These are phyloP conservation scores for Albizia julibrissin DNA, from an alignment of 306 rosid genomes.

Conservation along the genomic window DNA sequence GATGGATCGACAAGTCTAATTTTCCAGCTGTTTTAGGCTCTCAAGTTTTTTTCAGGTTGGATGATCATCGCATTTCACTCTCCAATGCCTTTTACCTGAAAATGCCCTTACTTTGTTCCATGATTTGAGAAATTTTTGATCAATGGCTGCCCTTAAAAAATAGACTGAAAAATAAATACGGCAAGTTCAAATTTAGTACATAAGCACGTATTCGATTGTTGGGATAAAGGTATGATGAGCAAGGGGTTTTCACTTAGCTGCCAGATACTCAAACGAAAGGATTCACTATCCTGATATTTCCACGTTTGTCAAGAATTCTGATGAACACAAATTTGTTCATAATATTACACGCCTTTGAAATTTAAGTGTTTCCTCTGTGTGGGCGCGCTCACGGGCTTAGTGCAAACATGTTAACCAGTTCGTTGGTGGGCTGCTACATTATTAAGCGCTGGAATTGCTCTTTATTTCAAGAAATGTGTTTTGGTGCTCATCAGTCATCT, in stretches of 20 bases:
- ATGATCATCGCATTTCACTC: constrained; percentile 23
- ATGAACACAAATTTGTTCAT: constrained; percentile 32
- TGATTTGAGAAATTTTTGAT: constrained; percentile 27
- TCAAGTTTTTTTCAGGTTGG: constrained; percentile 3
- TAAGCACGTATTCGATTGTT: constrained; percentile 27
- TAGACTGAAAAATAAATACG: constrained; percentile 32
- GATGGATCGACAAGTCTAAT: constrained; percentile 89
- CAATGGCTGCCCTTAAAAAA: constrained; percentile 21
- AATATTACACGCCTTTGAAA: constrained; percentile 21
- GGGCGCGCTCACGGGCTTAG: not conserved
- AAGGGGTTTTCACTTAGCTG: constrained; percentile 21
- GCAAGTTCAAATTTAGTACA: not conserved
- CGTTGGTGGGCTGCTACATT: not conserved
- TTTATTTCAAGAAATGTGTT: not conserved
- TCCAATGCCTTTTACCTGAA: constrained; percentile 14
- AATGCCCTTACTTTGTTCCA: constrained; percentile 9
- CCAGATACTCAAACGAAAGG: constrained; percentile 10
- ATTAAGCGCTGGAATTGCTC: constrained; percentile 15
- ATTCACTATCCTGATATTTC: constrained; percentile 30
- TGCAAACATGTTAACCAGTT: constrained; percentile 17
- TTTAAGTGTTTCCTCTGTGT: not conserved
- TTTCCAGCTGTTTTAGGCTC: constrained; percentile 66
- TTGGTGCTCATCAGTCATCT: not conserved
- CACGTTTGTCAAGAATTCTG: not conserved
- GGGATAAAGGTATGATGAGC: constrained; percentile 9